A percentile compares a stretch with the other conserved stretches of the same genome.
Conservation (phyloP, 2,329 filamentous ascomycete genomes). For the Fusarium fujikuroi region DNA sequence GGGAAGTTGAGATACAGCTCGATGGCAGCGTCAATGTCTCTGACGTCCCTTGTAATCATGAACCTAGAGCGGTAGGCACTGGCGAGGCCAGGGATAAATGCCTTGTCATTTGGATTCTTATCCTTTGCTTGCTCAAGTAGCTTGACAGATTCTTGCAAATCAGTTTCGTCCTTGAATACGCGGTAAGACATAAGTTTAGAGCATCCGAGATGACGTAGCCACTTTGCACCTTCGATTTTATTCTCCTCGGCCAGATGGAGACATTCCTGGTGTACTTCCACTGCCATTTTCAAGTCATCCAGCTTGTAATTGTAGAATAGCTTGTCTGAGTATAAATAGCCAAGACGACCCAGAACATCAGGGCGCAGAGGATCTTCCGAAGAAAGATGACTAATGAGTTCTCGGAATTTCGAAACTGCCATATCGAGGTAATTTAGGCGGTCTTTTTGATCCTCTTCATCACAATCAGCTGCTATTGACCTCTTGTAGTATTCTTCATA, state of each 20-base stretch:
- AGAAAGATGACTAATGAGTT: rapidly evolving
- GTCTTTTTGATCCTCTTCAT: neutral
- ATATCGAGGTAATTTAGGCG: rapidly evolving
- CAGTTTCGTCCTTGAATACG: rapidly evolving
- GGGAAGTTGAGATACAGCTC: neutral
- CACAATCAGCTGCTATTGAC: rapidly evolving
- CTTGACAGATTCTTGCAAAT: neutral
- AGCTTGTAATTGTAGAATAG: neutral
- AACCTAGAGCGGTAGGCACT: neutral
- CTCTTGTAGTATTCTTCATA: neutral
- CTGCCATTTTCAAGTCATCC: neutral
- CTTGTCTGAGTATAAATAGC: neutral
- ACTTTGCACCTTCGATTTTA: rapidly evolving
- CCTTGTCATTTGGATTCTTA: rapidly evolving
- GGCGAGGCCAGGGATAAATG: rapidly evolving
- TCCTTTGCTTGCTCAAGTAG: neutral
- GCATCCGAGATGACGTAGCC: neutral
- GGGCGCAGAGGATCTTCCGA: neutral
- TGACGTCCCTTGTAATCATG: neutral
- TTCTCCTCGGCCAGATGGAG: rapidly evolving
- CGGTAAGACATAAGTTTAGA: neutral
- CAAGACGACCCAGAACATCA: neutral
- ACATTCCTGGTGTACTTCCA: neutral
- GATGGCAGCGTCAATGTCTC: neutral
- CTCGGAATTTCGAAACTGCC: neutral